phyloP scores from a whole-genome alignment of 805 yeast genomes.

The Metschnikowia corniflorae region DNA sequence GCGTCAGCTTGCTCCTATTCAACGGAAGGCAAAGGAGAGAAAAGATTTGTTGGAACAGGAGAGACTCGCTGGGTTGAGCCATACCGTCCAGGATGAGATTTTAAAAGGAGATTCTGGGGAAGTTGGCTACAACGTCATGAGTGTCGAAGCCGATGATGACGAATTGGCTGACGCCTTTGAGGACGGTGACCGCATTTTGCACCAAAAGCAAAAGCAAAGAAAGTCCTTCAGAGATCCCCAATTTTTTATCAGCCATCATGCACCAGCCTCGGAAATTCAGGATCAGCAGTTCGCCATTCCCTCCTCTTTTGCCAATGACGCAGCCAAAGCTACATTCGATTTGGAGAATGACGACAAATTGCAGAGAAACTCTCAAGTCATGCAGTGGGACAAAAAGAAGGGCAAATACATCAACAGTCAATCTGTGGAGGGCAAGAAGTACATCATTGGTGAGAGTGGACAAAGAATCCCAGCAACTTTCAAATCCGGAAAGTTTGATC shows the following conservation, averaged over 20 bases:
- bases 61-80: slow-evolving; percentile 70
- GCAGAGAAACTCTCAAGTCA: slow-evolving; percentile 64
- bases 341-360: slow-evolving; percentile 73
- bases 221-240: slow-evolving; percentile 68
- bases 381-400: slow-evolving; percentile 91
- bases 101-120: slow-evolving; percentile 49
- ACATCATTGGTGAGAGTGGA: slow-evolving; percentile 92
- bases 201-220: slow-evolving; percentile 24
- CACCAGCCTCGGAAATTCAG: slow-evolving; percentile 73
- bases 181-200: slow-evolving; percentile 45
- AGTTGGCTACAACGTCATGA: slow-evolving; percentile 44
- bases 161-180: slow-evolving; percentile 49
- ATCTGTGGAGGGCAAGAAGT: slow-evolving; percentile 72
- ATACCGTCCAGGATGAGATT: slow-evolving; percentile 70
- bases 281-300: slow-evolving; percentile 65
- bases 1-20: slow-evolving; percentile 83
- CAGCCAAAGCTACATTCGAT: slow-evolving; percentile 83
- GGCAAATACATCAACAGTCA: slow-evolving; percentile 82
- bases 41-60: slow-evolving; percentile 66
- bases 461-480: slow-evolving; percentile 87
- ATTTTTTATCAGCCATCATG: slow-evolving; percentile 84
- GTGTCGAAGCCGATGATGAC: slow-evolving; percentile 40
- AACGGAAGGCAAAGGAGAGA: slow-evolving; percentile 70
- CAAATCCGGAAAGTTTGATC: slow-evolving; percentile 86
- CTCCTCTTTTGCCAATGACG: slow-evolving; percentile 74